These are phyloP conservation scores for Glebionis coronaria DNA, from an alignment of 129 eudicot genomes.

Conservation along the genomic window DNA sequence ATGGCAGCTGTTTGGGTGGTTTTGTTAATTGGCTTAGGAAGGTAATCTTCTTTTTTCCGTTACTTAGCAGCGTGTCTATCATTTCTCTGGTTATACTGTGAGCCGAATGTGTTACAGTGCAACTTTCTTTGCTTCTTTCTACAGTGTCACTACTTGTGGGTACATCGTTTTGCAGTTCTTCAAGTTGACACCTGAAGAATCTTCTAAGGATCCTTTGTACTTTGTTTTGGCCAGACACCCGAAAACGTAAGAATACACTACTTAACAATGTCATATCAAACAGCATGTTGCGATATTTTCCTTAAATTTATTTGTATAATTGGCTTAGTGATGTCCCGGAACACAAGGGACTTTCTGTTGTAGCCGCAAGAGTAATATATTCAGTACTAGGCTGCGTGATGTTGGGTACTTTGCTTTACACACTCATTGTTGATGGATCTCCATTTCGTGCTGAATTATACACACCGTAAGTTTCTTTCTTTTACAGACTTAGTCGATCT, in stretches of 20 bases:
- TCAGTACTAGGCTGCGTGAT: no score
- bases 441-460: no score
- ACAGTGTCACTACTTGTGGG: slow-evolving; percentile 75
- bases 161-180: slow-evolving; percentile 66
- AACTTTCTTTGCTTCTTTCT: not conserved
- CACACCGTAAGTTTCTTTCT: no score
- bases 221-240: slow-evolving; percentile 45
- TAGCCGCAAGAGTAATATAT: no score
- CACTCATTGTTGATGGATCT: no score
- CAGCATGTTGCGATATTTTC: no score
- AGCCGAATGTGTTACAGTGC: no score
- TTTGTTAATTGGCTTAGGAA: slow-evolving; percentile 74
- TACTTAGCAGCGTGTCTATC: not conserved
- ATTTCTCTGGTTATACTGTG: no score
- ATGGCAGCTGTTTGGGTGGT: slow-evolving; percentile 53
- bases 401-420: no score
- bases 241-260: no score
- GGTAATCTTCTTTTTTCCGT: slow-evolving; percentile 38
- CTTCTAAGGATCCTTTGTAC: slow-evolving; percentile 66
- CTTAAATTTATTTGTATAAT: no score
- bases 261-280: no score
- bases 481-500: not conserved
- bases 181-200: slow-evolving; percentile 74
- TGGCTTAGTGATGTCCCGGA: slow-evolving; percentile 37
- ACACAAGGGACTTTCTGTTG: slow-evolving; percentile 38